Evolutionary conservation across 345 rosid genomes (phyloP).

Genomic region (Chamaenerion angustifolium): DNA sequence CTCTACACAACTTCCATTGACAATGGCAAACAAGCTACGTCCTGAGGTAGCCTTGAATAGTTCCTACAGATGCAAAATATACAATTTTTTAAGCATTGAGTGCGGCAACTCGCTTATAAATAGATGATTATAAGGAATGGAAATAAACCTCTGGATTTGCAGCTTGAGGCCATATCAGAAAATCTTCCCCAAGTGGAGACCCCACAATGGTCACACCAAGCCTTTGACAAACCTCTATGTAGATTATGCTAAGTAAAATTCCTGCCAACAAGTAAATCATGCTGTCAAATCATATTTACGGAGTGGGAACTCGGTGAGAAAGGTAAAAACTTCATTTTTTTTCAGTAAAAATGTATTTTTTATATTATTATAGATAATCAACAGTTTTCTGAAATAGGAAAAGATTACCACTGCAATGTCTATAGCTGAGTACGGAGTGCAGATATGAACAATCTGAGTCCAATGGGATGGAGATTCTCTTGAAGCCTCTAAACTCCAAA

Average conservation of each 20-base stretch:
- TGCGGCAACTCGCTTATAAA: neutral
- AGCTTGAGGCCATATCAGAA: conserved; percentile 88
- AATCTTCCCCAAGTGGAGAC: conserved; percentile 91
- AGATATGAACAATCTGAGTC: conserved; percentile 61
- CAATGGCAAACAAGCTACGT: conserved; percentile 69
- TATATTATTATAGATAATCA: no score
- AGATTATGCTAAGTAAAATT: conserved; percentile 78
- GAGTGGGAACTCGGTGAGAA: no score
- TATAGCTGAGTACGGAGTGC: conserved; percentile 56
- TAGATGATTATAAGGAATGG: neutral
- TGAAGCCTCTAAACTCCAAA: conserved; percentile 65
- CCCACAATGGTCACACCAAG: conserved; percentile 71
- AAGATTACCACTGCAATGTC: conserved; percentile 68
- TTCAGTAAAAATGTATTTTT: no score
- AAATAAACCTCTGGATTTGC: conserved; percentile 58
- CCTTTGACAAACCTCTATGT: conserved; percentile 80
- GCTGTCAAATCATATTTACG: no score
- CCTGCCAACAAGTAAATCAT: conserved; percentile 28
- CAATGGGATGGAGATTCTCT: conserved; percentile 49
- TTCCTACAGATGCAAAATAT: conserved; percentile 21
- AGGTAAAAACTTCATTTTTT: no score
- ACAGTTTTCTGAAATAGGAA: no score
- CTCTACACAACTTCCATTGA: conserved; percentile 84
- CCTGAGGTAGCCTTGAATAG: conserved; percentile 72
- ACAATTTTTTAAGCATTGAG: neutral